Evolutionary conservation across 176 grass and related monocot genomes (phyloP), one percentile per base, ranked within the genome.

Genomic region (maize (Zea mays)): DNA sequence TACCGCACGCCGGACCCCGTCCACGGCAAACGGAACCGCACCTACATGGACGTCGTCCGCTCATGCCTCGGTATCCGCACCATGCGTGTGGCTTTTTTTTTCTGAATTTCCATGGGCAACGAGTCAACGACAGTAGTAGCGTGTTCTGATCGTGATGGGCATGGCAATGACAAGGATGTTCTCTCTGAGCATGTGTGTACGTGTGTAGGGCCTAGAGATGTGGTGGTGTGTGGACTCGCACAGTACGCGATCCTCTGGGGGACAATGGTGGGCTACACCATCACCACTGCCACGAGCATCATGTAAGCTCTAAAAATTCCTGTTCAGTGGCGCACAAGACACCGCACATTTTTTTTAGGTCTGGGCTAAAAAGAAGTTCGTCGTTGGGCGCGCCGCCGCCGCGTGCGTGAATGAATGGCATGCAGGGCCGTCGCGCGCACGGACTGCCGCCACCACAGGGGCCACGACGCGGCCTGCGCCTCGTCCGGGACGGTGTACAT

Each of bases 41-140:
- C 90, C 49, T 97, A 97, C 88, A 97, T 93, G 90, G 90, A 91
- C 51, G 94, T 91, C 49, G 94, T 97, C 74, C 90, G 94, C 6
- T 97, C 94, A 11, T 85, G 82, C 76, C 88, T 97, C 19, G 94
- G 93, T 97, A 85, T 74, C 54, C 54, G 17, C 40, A 55, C 51
- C 51, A 56, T 27, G 27, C 16, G 55, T 27, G 10, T 27, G 27
- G 27, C 4, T 61, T 58, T 49, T 20, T 49, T 20, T 20, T 0
- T 16, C 43, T 72, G 79, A 48, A 65, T 40, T 8, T 39, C 27
- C 7, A 20, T 57, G 8, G 55, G 51, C 58, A 12, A 12, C 4
- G 3, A 64, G 55, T 42, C 58, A 12, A 12, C 4, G 3, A 64
- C 9, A 42, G 4, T 10, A 4, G 13, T 10, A 68, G 10, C 11